A percentile compares a stretch with the other conserved stretches of the same genome.
phyloP scores from a whole-genome alignment of 139 green algal genomes.

The Gonium pectorale region DNA sequence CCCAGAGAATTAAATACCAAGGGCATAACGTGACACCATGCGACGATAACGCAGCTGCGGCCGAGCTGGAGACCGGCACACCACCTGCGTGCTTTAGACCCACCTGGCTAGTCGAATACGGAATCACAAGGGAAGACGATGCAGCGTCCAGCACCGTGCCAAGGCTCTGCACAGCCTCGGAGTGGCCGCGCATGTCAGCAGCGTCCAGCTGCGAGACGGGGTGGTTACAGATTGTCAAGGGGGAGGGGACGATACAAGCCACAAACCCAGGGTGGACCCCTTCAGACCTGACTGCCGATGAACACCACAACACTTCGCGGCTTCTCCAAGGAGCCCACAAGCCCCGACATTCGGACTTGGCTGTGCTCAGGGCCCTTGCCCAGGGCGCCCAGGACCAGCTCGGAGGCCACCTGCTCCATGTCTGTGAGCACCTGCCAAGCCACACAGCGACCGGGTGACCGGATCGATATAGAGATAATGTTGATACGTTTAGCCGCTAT shows the following conservation, averaged over 20 bases:
- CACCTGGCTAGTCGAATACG: constrained; percentile 44
- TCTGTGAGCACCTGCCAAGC: neutral
- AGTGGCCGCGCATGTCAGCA: constrained; percentile 29
- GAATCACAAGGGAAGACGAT: constrained; percentile 30
- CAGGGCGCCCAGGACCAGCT: constrained; percentile 19
- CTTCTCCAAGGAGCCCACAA: neutral
- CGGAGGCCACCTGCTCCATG: constrained; percentile 20
- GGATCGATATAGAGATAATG: neutral
- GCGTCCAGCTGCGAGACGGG: constrained; percentile 22
- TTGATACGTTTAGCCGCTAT: neutral
- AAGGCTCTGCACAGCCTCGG: neutral
- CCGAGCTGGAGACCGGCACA: too few species aligned
- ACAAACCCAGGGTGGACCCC: too few species aligned
- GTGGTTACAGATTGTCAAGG: neutral
- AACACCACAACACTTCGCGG: constrained; percentile 23
- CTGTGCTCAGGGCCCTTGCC: neutral
- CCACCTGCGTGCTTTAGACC: too few species aligned
- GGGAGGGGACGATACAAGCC: neutral
- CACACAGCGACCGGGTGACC: too few species aligned
- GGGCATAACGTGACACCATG: too few species aligned
- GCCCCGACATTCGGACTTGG: neutral
- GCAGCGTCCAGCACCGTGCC: constrained; percentile 1
- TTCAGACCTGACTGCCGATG: constrained; percentile 26
- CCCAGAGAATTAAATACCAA: too few species aligned
- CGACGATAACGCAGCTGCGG: too few species aligned